Base-by-base conservation (phyloP, 805 yeast species). In the Ogataea trehalophila region DNA sequence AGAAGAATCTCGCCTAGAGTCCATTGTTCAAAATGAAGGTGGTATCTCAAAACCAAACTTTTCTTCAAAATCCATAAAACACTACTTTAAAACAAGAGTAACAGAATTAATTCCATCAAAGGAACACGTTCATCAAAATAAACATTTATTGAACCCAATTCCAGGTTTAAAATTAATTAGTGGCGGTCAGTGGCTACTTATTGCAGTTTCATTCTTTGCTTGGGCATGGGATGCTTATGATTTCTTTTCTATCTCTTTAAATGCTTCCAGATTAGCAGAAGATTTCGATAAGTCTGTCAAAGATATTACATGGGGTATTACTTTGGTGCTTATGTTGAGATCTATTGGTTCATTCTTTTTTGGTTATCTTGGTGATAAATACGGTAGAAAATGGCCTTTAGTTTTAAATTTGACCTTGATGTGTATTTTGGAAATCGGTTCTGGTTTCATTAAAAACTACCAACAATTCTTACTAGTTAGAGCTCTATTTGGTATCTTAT, bases 221-320 rank as follows among this genome's bases (percentile, higher is more conserved):
- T 81, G 87, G 87, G 71, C 83, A 3, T 77, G 81, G 77, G 87
- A 80, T 65, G 81, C 86, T 3, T 73, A 80, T 58, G 87, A 81
- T 63, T 81, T 77, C 59, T 81, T 82, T 54, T 69, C 78, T 11
- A 79, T 79, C 14, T 76, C 83, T 7, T 63, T 80, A 35, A 78
- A 79, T 56, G 78, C 75, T 7, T 36, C 74, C 0, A 63, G 57
- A 14, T 67, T 81, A 48, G 83, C 86, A 15, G 44, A 58, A 6
- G 68, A 69, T 46, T 71, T 81, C 37, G 70, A 67, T 36, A 68
- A 61, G 18, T 49, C 71, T 16, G 78, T 76, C 40, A 78, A 70
- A 49, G 77, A 75, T 46, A 70, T 81, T 44, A 76, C 85, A 5
- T 81, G 84, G 87, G 83, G 83, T 47, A 78, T 82, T 55, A 81